Percentiles rank a stretch among this genome's conserved stretches.
Evolutionary conservation across 2,329 filamentous ascomycete species (phyloP).

Genomic region (Grosmannia huntii): DNA sequence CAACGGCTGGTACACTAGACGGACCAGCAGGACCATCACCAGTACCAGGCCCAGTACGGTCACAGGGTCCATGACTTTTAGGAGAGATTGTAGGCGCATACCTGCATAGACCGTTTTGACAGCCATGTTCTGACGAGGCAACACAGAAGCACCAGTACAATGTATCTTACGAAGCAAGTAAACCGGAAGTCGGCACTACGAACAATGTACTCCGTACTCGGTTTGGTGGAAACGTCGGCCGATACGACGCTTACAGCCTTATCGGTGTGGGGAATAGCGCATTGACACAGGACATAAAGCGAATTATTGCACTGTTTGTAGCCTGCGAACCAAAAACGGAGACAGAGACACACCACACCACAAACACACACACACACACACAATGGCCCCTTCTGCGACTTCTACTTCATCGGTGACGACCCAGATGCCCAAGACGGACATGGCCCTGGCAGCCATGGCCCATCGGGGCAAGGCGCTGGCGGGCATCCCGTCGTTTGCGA

Average conservation of each 20-base stretch:
- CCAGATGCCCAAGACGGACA: background rate
- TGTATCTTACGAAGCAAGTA: too few relatives aligned
- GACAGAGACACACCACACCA: too few relatives aligned
- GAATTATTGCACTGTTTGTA: too few relatives aligned
- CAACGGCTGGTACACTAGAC: conserved; percentile 1
- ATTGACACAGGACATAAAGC: too few relatives aligned
- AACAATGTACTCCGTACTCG: too few relatives aligned
- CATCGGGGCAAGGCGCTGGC: conserved; percentile 6
- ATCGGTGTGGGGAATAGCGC: too few relatives aligned
- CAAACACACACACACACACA: too few relatives aligned
- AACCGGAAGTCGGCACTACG: too few relatives aligned
- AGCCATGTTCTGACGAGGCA: background rate
- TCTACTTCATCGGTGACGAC: background rate
- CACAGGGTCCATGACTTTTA: background rate
- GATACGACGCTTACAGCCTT: background rate
- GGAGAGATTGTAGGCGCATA: background rate
- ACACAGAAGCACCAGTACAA: too few relatives aligned
- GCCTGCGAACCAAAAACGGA: too few relatives aligned
- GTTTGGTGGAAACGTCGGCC: background rate
- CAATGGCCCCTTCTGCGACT: background rate
- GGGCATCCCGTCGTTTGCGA: conserved; percentile 7
- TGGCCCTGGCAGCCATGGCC: conserved; percentile 7
- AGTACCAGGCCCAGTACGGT: background rate
- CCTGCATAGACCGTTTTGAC: background rate
- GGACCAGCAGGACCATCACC: background rate